phyloP scores from a whole-genome alignment of 345 rosid species.

The Pistacia atlantica region DNA sequence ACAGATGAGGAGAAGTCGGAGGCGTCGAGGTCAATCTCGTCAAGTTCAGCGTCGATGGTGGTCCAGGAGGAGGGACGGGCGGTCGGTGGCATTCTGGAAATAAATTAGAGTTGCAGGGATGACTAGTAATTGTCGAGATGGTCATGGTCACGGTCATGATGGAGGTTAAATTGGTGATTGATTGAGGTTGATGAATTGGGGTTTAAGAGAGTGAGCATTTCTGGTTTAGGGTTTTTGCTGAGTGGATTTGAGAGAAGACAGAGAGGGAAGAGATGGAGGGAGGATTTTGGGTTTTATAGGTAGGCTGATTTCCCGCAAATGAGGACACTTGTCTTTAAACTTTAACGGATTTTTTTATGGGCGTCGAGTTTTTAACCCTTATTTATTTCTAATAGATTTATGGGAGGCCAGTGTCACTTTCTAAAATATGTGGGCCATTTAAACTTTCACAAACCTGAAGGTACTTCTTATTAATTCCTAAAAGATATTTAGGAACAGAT shows the following conservation, averaged over 20 bases:
- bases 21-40: slow-evolving; percentile 81
- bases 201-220: background rate
- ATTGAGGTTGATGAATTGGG: background rate
- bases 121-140: background rate
- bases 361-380: no score
- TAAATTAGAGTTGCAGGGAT: background rate
- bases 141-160: background rate
- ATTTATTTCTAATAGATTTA: no score
- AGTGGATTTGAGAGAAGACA: background rate
- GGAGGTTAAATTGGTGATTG: background rate
- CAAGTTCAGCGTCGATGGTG: slow-evolving; percentile 63
- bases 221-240: background rate
- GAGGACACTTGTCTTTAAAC: no score
- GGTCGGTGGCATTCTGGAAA: slow-evolving; percentile 31
- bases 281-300: background rate
- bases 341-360: no score
- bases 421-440: no score
- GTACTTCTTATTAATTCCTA: no score
- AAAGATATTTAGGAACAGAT: no score
- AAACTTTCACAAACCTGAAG: no score
- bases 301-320: no score
- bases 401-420: no score
- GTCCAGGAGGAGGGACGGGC: slow-evolving; percentile 19
- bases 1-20: slow-evolving; percentile 73
- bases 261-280: background rate